A percentile compares a stretch with the other conserved stretches of the same genome.
Evolutionary conservation across 169 alveolate genomes (phyloP).

Genomic region (Plasmodium vinckei): DNA sequence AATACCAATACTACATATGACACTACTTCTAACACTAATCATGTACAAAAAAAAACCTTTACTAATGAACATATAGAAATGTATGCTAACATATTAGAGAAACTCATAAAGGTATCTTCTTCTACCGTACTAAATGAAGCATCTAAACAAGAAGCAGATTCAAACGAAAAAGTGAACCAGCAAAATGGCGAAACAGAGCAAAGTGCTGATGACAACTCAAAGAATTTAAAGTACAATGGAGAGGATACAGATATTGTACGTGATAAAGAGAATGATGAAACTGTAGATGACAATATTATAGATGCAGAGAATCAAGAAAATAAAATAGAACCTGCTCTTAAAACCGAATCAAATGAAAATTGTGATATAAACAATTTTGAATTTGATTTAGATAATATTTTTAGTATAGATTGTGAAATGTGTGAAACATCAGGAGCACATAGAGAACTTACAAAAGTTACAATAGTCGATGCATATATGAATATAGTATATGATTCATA

Average conservation of each 20-base stretch:
- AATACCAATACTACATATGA: background rate
- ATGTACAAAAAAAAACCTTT: slow-evolving; percentile 17
- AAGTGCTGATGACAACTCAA: background rate
- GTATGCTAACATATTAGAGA: slow-evolving; percentile 41
- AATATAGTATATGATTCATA: slow-evolving; percentile 77
- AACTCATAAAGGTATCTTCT: slow-evolving; percentile 15
- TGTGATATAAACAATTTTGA: slow-evolving; percentile 5
- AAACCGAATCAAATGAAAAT: background rate
- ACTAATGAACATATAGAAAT: slow-evolving; percentile 56
- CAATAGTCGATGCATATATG: slow-evolving; percentile 78
- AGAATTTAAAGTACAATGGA: too few relatives aligned
- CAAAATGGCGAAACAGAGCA: background rate
- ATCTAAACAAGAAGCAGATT: too few relatives aligned
- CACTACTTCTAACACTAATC: background rate
- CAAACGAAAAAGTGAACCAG: too few relatives aligned
- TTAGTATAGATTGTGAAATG: slow-evolving; percentile 83
- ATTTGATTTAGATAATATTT: slow-evolving; percentile 57
- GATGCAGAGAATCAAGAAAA: background rate
- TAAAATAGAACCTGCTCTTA: background rate
- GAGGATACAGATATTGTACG: background rate
- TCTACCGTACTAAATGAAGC: too few relatives aligned
- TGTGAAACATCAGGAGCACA: slow-evolving; percentile 51
- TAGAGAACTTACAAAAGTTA: slow-evolving; percentile 77
- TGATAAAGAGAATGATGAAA: slow-evolving; percentile 1
- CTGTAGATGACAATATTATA: background rate